Base-by-base conservation (phyloP, 257 asterid genomes). In the Jaltomata sinuosa region DNA sequence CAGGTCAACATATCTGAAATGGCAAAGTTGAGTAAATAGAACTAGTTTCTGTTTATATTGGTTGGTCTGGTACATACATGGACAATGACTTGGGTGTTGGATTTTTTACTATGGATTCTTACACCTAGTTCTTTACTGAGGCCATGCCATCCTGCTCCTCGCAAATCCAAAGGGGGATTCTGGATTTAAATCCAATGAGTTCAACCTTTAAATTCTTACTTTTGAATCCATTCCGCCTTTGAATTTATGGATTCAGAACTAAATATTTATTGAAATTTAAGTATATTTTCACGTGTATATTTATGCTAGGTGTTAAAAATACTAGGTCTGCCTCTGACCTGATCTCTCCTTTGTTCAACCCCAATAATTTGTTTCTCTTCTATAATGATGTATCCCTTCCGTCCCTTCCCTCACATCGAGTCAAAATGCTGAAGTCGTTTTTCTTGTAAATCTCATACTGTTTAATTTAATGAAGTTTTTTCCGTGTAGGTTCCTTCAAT, bases 401-500 rank as follows among this genome's bases (percentile, higher is more conserved):
- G 19, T 18, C 77, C 14, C 59, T 74, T 42, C 36, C 80, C 40
- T 47, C 81, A 4, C 3, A 45, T 76, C 9, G 1, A 25, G 59
- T 76, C 61, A 76, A 76, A 76, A 47, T 76, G 81, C 61, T 76
- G 40, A 7, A 8, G 40, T 47, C 61, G 3, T 42, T 72, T 22
- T 72, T 72, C 55, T 72, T 45, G 42, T 61, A 42, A 68, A 14
- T 27, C 29, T 47, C 42, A 29, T 52, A 62, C 6, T 31, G 15
- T 2, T 32, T 34, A 21, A 68, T 67, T 72, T 18, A 12, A n/a
- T 19, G 36, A 8, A 22, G 18, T 86, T 83, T 82, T 29, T 36
- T 61, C 15, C 62, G 8, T 86, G 74, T 91, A 96, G 98, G 93
- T 79, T 32, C 97, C 98, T 82, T 96, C 99, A 68, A 93, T 96